Base-by-base conservation (phyloP, 768 basidiomycete species). In the Podaxis sp. region DNA sequence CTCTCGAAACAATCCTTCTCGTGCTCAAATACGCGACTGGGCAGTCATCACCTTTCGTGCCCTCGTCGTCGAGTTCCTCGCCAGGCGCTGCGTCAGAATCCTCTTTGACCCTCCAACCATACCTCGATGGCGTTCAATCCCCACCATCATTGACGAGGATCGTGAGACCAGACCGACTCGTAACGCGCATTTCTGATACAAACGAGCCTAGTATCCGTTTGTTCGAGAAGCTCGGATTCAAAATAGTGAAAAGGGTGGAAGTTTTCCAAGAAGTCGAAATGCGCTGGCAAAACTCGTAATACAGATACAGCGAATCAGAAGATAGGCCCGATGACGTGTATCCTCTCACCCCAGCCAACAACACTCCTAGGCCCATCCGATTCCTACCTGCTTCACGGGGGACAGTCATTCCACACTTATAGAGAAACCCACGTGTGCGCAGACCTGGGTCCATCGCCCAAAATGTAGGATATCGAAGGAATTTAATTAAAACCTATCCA, bases 181-280 rank as follows among this genome's bases (percentile, higher is more conserved):
- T 95, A 2, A 87, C 81, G 19, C 85, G 90, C 7, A 89, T 97
- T 63, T 85, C 86, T 7, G 83, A 84, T 59, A 77, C 79, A 6
- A 97, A 98, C 69, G 68, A 63, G 11, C 76, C 89, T 2, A 93
- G 92, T 58, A 87, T 93, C 28, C 71, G 72, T 6, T 77, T 97
- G 8, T 97, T 97, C 68, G 75, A 83, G 68, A 84, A 83, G 65
- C 82, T 97, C 0, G 94, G 92, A 0, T 97, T 97, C 68, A 71
- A 70, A 17, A 75, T 89, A 39, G 86, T 84, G 9, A 90, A 89
- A 69, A 74, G 77, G 11, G 87, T 89, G 15, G 82, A 87, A 55
- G 88, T 92, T 9, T 98, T 95, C 67, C 78, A 83, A 39, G 93
- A 98, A 74, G 83, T 93, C 15, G 95, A 96, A 76, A 83, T 97